Conservation (phyloP, 1,284 basidiomycete genomes). For the Leccinum variabile region DNA sequence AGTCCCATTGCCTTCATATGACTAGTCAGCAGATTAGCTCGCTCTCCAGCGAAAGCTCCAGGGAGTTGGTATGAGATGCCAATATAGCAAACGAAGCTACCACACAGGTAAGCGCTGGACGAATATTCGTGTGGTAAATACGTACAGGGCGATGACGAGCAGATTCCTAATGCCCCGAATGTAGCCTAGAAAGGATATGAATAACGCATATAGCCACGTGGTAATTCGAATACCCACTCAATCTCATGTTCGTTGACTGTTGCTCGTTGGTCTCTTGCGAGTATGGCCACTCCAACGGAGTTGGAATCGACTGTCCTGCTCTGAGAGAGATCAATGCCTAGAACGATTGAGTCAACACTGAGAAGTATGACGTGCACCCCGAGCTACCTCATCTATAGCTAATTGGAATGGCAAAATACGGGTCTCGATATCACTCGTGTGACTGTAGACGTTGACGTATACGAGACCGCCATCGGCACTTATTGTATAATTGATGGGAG, state of each 20-base stretch:
- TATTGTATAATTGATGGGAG: conserved; percentile 68
- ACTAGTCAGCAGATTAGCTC: conserved; percentile 58
- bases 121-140: conserved; percentile 1
- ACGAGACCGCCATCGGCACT: conserved; percentile 63
- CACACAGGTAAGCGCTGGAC: not conserved
- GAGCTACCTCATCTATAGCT: conserved; percentile 66
- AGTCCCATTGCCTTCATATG: conserved; percentile 78
- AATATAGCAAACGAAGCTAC: conserved; percentile 62
- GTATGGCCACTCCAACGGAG: conserved; percentile 72
- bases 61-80: conserved; percentile 74
- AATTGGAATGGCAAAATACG: conserved; percentile 74
- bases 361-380: not conserved
- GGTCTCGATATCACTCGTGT: conserved; percentile 68
- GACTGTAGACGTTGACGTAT: conserved; percentile 63
- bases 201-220: not conserved
- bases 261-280: conserved; percentile 66
- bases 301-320: conserved; percentile 50
- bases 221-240: conserved; percentile 45
- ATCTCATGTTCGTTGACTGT: conserved; percentile 51
- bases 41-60: conserved; percentile 62
- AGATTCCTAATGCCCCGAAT: conserved; percentile 58
- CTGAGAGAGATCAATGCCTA: conserved; percentile 68
- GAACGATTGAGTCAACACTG: conserved; percentile 1
- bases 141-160: conserved; percentile 64
- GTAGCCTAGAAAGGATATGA: conserved; percentile 45